These are phyloP conservation scores for Malassezia cuniculi DNA, from an alignment of 1,284 basidiomycete species.

Conservation along the genomic window DNA sequence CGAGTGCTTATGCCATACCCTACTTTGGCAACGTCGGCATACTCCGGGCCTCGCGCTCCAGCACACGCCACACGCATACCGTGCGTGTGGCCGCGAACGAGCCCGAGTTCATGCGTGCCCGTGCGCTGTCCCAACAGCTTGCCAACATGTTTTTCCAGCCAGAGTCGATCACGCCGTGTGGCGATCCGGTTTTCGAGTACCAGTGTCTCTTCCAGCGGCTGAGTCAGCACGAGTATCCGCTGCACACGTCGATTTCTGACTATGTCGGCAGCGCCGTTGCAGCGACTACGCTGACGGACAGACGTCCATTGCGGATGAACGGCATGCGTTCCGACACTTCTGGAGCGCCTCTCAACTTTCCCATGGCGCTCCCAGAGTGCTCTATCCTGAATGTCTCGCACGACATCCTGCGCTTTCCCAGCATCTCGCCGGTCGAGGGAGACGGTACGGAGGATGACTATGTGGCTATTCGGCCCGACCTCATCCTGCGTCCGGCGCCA, in stretches of 20 bases:
- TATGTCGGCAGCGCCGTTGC: constrained; percentile 12
- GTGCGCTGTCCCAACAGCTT: constrained; percentile 7
- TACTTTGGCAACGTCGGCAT: constrained; percentile 25
- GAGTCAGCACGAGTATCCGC: constrained; percentile 10
- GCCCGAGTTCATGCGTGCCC: constrained; percentile 10
- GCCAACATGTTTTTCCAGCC: background rate
- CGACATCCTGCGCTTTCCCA: too few relatives aligned
- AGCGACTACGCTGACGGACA: too few relatives aligned
- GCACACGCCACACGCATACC: background rate
- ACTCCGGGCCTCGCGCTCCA: background rate
- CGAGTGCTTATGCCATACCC: constrained; percentile 13
- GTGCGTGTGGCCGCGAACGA: constrained; percentile 6
- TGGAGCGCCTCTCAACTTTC: too few relatives aligned
- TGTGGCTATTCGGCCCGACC: too few relatives aligned
- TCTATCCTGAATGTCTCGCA: too few relatives aligned
- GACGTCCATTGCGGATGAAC: constrained; percentile 1
- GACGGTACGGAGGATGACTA: too few relatives aligned
- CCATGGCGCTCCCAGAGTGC: too few relatives aligned
- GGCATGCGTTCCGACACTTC: too few relatives aligned
- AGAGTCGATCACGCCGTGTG: background rate
- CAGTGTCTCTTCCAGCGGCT: constrained; percentile 14
- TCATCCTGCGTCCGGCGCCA: too few relatives aligned
- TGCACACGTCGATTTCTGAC: constrained; percentile 10
- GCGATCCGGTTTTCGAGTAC: constrained; percentile 2
- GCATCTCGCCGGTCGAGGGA: too few relatives aligned